Evolutionary conservation across 2,329 filamentous ascomycete species (phyloP), one percentile per base, ranked within the genome.

Genomic region (Albophoma yamanashiensis): DNA sequence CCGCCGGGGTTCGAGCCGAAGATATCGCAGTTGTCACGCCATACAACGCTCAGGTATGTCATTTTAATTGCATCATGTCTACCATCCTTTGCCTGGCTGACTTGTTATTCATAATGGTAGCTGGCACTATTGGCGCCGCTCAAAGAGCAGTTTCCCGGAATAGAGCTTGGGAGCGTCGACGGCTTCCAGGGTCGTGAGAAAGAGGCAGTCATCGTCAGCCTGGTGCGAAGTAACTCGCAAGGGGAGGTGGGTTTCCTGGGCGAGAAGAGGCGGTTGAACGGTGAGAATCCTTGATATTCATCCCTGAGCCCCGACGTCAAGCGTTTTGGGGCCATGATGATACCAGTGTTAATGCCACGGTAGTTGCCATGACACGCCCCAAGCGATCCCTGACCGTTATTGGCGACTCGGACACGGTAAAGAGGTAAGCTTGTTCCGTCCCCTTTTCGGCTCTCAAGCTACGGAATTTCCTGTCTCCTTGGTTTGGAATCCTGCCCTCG

Each of bases 151-250:
- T 96, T 89, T 67, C 89, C 89, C 0, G 91, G 89, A 15, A 85
- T 99, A 57, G 94, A 99, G 73, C 80, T 99, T n/a, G 94, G 94
- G 40, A 96, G 91, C 67, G 91, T 99, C 2, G 94, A 99, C 73
- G 94, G 93, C 2, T 99, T 99, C 71, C 94, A 99, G 73, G 94
- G 94, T 40, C 85, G 94, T 22, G 94, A 99, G 74, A 99, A 99
- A 74, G 94, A 99, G 73, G 94, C 91, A 2, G 88, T 99, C 20
- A 83, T 99, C 45, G 87, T 99, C 58, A 96, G 89, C 73, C 82
- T 97, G n/a, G 94, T 99, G 60, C 83, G 94, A 65, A 97, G 92
- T 74, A 99, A 99, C 71, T 66, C 85, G 7, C 84, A 92, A 56
- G 85, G 87, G 57, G 92, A 97, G 71, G 92, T 97, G 17, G 94